Evolutionary conservation across 257 asterid species (phyloP).

Genomic region (Solanum sejunctum): DNA sequence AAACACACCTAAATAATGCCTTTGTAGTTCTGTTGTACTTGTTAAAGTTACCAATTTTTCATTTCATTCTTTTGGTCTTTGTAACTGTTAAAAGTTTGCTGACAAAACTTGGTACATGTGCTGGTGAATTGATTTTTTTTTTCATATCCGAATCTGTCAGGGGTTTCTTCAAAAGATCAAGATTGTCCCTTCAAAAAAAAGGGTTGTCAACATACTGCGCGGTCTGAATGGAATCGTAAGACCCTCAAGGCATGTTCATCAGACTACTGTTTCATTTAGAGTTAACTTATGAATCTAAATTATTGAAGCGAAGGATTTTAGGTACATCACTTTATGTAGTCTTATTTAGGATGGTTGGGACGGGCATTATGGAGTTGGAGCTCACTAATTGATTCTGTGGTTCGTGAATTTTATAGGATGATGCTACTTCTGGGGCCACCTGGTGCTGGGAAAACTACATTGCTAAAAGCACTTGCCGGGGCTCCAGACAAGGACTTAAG

Average conservation of each 20-base stretch:
- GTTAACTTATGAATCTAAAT: background rate
- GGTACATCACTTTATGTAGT: background rate
- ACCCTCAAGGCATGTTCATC: constrained; percentile 67
- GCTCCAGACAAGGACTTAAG: constrained; percentile 47
- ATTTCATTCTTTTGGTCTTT: background rate
- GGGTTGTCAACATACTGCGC: constrained; percentile 61
- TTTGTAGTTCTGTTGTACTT: background rate
- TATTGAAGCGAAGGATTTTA: background rate
- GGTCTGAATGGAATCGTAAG: constrained; percentile 60
- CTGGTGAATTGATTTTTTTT: background rate
- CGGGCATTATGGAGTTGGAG: background rate
- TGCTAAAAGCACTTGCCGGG: constrained; percentile 77
- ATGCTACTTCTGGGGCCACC: constrained; percentile 95
- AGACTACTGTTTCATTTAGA: background rate
- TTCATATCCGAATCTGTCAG: constrained; percentile 11
- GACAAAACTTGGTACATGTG: background rate
- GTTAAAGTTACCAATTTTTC: background rate
- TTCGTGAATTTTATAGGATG: constrained; percentile 39
- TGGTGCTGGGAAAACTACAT: constrained; percentile 70
- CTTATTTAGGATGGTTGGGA: background rate
- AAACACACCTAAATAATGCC: background rate
- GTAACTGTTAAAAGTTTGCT: background rate
- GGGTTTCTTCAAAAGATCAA: constrained; percentile 55
- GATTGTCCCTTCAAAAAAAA: constrained; percentile 72
- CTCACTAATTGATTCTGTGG: background rate